phyloP scores from a whole-genome alignment of 2,329 filamentous ascomycete genomes.

The Capronia epimyces region DNA sequence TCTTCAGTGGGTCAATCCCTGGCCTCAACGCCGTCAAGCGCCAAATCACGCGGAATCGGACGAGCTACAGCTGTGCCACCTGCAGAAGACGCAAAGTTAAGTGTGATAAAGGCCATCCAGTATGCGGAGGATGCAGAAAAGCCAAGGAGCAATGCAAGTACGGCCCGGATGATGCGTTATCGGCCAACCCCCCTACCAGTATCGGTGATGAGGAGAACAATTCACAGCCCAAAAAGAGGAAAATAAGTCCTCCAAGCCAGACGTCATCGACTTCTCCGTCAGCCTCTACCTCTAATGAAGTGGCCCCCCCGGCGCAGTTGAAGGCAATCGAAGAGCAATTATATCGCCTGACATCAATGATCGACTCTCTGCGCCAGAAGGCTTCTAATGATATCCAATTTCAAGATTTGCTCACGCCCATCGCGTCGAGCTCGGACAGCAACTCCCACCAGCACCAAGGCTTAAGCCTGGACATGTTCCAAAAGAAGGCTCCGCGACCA shows the following conservation, averaged over 20 bases:
- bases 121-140: slow-evolving; percentile 44
- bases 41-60: slow-evolving; percentile 45
- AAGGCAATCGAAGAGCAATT: slow-evolving; percentile 41
- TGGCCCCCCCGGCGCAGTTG: slow-evolving; percentile 28
- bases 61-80: slow-evolving; percentile 45
- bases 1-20: neutral
- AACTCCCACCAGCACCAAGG: slow-evolving; percentile 35
- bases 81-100: slow-evolving; percentile 46
- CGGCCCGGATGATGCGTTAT: slow-evolving; percentile 27
- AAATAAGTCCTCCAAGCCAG: slow-evolving; percentile 5
- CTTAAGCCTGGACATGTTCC: slow-evolving; percentile 34
- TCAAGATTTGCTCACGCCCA: slow-evolving; percentile 16
- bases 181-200: neutral
- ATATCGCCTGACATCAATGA: slow-evolving; percentile 42
- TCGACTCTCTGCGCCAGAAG: slow-evolving; percentile 39
- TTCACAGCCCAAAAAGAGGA: slow-evolving; percentile 18
- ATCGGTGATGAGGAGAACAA: neutral
- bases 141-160: slow-evolving; percentile 42
- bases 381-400: slow-evolving; percentile 1
- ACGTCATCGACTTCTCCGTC: neutral
- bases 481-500: neutral
- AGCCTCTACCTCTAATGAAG: slow-evolving; percentile 26
- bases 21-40: slow-evolving; percentile 30
- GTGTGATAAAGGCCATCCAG: slow-evolving; percentile 44
- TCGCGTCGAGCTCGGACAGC: slow-evolving; percentile 11